Conservation (phyloP, 139 green algal species). For the Desmodesmus armatus region DNA sequence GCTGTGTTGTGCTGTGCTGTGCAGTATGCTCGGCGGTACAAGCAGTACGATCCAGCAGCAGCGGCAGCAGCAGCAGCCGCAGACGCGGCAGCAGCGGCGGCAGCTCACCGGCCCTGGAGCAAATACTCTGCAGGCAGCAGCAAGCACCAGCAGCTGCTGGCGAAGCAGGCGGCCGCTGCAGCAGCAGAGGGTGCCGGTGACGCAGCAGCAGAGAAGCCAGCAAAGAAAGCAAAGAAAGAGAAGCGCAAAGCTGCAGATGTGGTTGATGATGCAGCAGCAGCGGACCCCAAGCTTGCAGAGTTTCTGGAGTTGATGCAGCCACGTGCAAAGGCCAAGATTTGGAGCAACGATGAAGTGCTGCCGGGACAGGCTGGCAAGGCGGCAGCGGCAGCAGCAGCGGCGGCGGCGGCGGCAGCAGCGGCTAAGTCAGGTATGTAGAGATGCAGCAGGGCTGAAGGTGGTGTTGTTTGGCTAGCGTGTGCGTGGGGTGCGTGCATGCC, state of each 20-base stretch:
- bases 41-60: not conserved
- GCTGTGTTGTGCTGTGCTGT: no score
- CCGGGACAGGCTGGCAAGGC: not conserved
- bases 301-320: conserved; percentile 95
- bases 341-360: conserved; percentile 88
- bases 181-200: not conserved
- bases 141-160: conserved; percentile 45
- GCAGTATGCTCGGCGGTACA: conserved; percentile 43
- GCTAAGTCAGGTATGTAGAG: not conserved
- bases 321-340: conserved; percentile 79
- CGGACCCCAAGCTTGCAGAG: conserved; percentile 86
- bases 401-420: not conserved
- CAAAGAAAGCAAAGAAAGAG: conserved; percentile 35
- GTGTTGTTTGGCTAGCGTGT: not conserved
- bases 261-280: conserved; percentile 23
- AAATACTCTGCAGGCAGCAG: conserved; percentile 84
- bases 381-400: conserved; percentile 15
- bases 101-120: conserved; percentile 83
- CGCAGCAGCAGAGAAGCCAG: conserved; percentile 37
- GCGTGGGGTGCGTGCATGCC: no score
- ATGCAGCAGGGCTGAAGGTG: not conserved
- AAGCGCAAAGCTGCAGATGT: conserved; percentile 37
- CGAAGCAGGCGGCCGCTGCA: conserved; percentile 27
- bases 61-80: conserved; percentile 24
- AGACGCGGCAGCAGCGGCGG: conserved; percentile 13